Evolutionary conservation across 257 asterid species (phyloP).

Genomic region (Galeopsis tetrahit): DNA sequence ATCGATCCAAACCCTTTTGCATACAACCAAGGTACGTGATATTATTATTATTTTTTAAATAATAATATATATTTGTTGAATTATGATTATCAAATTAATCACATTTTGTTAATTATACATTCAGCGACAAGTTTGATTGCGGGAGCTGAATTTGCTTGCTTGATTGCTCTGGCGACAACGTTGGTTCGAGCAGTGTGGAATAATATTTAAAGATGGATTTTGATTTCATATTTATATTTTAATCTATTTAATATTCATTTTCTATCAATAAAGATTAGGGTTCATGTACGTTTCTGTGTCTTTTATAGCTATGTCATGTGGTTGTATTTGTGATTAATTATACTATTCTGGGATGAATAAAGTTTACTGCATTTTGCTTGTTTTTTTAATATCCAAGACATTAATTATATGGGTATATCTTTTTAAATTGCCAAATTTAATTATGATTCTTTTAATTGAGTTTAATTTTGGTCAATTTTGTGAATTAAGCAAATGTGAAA

Average conservation of each 20-base stretch:
- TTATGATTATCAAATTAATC: no score
- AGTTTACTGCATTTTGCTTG: neutral
- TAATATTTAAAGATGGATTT: conserved; percentile 10
- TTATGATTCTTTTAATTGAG: no score
- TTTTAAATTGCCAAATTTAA: no score
- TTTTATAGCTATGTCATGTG: neutral
- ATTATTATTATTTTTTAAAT: neutral
- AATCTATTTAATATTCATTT: neutral
- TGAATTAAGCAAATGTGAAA: no score
- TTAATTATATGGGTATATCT: no score
- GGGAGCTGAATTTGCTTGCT: conserved; percentile 40
- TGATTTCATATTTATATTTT: conserved; percentile 1
- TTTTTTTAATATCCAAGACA: neutral
- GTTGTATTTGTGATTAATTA: neutral
- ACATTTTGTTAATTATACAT: neutral
- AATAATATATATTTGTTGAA: neutral
- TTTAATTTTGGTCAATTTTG: no score
- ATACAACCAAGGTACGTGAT: conserved; percentile 45
- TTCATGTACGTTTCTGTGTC: neutral
- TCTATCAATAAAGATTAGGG: neutral
- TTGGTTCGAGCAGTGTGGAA: conserved; percentile 40
- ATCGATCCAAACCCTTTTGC: conserved; percentile 37
- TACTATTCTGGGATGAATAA: neutral
- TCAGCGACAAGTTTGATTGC: conserved; percentile 38
- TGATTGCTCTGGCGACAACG: conserved; percentile 35